These are phyloP conservation scores for Tricholoma saponaceum DNA, from an alignment of 768 basidiomycete species.

Conservation along the genomic window DNA sequence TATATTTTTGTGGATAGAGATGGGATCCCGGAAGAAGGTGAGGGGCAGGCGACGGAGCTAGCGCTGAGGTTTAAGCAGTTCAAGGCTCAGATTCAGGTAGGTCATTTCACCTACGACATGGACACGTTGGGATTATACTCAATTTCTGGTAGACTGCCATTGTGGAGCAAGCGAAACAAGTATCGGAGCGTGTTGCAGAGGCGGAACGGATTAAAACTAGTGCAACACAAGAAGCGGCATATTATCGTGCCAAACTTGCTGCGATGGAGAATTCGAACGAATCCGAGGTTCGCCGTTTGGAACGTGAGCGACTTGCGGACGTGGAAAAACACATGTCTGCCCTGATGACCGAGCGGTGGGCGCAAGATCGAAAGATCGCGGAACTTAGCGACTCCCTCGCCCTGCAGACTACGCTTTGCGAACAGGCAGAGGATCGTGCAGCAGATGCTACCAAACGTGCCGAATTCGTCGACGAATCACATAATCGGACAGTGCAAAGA, in stretches of 20 bases:
- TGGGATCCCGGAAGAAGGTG: conserved; percentile 38
- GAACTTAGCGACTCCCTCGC: conserved; percentile 73
- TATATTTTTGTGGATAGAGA: conserved; percentile 58
- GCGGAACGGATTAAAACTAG: conserved; percentile 72
- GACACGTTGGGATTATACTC: background rate
- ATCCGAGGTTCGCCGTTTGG: conserved; percentile 62
- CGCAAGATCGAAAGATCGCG: conserved; percentile 64
- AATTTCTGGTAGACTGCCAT: conserved; percentile 52
- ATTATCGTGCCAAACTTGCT: conserved; percentile 91
- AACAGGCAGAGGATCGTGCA: conserved; percentile 77
- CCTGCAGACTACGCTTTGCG: conserved; percentile 70
- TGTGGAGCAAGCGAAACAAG: conserved; percentile 68
- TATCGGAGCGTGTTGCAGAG: conserved; percentile 74
- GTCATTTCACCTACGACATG: conserved; percentile 17
- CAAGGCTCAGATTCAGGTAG: conserved; percentile 80
- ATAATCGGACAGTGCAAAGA: conserved; percentile 58
- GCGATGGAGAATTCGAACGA: conserved; percentile 74
- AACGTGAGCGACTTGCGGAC: conserved; percentile 71
- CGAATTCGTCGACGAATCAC: conserved; percentile 65
- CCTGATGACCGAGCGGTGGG: conserved; percentile 57
- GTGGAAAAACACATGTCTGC: conserved; percentile 69
- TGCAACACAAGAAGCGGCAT: conserved; percentile 92
- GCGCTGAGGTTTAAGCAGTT: conserved; percentile 84
- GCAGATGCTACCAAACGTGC: conserved; percentile 72
- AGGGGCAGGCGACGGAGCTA: conserved; percentile 60